Percentiles rank a stretch among this genome's conserved stretches.
Evolutionary conservation across 371 early-diverging fungal species (phyloP).

Genomic region (Rhizopus arrhizus): DNA sequence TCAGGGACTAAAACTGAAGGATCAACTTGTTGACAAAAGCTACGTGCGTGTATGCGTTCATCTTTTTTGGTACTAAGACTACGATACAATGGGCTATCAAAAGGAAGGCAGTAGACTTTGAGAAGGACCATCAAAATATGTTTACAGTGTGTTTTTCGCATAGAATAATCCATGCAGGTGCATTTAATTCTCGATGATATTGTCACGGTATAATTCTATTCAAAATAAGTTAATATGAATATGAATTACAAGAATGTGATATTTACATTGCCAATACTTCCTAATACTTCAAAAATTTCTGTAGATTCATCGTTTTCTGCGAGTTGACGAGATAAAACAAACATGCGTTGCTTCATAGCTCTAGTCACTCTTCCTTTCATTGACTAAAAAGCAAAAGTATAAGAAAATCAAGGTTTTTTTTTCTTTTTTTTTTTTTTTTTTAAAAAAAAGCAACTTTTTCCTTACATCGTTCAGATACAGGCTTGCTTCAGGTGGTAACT

Average conservation of each 20-base stretch:
- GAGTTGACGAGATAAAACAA: conserved; percentile 25
- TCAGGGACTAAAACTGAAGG: conserved; percentile 22
- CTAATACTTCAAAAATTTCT: conserved; percentile 35
- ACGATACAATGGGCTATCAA: background rate
- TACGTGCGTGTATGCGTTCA: conserved; percentile 10
- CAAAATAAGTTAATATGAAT: background rate
- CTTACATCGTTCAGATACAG: conserved; percentile 6
- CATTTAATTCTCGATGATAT: conserved; percentile 26
- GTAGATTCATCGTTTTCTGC: background rate
- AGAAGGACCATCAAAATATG: conserved; percentile 39
- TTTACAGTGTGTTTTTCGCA: conserved; percentile 31
- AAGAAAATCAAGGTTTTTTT: background rate
- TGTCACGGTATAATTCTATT: conserved; percentile 32
- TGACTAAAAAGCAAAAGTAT: conserved; percentile 7
- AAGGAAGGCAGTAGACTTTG: conserved; percentile 33
- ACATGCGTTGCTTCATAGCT: conserved; percentile 35
- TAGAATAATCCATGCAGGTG: conserved; percentile 26
- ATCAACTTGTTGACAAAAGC: conserved; percentile 3
- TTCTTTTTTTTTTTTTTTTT: background rate
- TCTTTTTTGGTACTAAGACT: background rate
- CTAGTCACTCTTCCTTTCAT: conserved; percentile 29
- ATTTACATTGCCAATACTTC: conserved; percentile 43
- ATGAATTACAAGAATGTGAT: too few relatives aligned
- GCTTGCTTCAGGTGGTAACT: conserved; percentile 17
- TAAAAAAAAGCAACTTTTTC: background rate